A percentile compares a stretch with the other conserved stretches of the same genome.
Evolutionary conservation across 176 grass and related monocot genomes (phyloP).

Genomic region (Urochloa ruziziensis): DNA sequence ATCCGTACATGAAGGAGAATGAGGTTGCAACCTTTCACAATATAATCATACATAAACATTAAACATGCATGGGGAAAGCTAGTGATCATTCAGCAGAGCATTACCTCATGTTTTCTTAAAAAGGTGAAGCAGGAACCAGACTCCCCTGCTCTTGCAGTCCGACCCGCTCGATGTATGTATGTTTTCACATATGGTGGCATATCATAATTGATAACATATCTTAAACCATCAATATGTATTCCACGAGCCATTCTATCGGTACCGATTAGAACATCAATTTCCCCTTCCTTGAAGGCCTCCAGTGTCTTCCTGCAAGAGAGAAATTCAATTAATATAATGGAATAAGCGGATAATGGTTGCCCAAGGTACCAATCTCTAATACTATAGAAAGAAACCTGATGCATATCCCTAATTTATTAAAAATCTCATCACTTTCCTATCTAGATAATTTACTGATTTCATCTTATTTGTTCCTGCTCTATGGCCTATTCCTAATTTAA

Average conservation of each 20-base stretch:
- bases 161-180: slow-evolving; percentile 85
- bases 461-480: background rate
- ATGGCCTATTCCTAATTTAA: background rate
- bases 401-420: background rate
- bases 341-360: background rate
- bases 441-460: background rate
- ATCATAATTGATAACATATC: slow-evolving; percentile 92
- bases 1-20: background rate
- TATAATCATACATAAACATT: background rate
- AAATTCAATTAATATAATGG: background rate
- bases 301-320: slow-evolving; percentile 70
- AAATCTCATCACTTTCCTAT: background rate
- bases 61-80: slow-evolving; percentile 14
- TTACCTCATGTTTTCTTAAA: slow-evolving; percentile 87
- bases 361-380: background rate
- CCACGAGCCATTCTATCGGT: slow-evolving; percentile 97
- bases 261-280: slow-evolving; percentile 78
- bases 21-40: background rate
- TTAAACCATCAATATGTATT: slow-evolving; percentile 94
- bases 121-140: slow-evolving; percentile 92
- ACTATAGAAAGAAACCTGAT: background rate
- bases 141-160: slow-evolving; percentile 76
- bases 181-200: slow-evolving; percentile 87
- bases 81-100: background rate
- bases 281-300: slow-evolving; percentile 81